Evolutionary conservation across 148 eudicot genomes (phyloP).

Genomic region (Camellia granthamiana): DNA sequence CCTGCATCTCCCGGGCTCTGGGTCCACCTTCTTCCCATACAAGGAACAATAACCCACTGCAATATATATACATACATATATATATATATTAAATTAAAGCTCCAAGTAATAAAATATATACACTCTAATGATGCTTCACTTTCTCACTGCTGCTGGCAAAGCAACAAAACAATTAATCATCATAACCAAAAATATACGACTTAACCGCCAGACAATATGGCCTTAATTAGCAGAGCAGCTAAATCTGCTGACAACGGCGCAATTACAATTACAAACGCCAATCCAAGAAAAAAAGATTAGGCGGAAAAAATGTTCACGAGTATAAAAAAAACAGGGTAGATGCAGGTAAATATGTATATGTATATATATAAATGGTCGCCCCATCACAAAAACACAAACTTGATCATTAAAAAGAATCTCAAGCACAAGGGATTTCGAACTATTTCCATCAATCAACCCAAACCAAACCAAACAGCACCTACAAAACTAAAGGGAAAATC

Average conservation of each 20-base stretch:
- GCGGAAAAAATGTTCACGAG: conserved; percentile 6
- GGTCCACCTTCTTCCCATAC: conserved; percentile 51
- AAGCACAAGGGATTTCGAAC: neutral
- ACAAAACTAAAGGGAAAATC: too few species aligned
- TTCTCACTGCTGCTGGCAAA: too few species aligned
- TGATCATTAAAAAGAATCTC: neutral
- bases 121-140: too few species aligned
- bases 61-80: too few species aligned
- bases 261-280: neutral
- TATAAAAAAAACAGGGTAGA: conserved; percentile 11
- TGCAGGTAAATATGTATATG: conserved; percentile 1
- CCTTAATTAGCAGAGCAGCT: too few species aligned
- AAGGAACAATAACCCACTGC: conserved; percentile 50
- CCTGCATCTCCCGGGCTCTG: conserved; percentile 55
- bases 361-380: neutral
- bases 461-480: neutral
- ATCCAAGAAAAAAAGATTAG: conserved; percentile 6
- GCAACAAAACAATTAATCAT: neutral
- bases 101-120: too few species aligned
- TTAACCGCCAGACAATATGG: too few species aligned
- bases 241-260: too few species aligned
- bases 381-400: too few species aligned
- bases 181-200: neutral
- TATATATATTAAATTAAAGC: too few species aligned
- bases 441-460: neutral